Evolutionary conservation across 176 grass and related monocot genomes (phyloP), one percentile per base, ranked within the genome.

Genomic region (Microstegium vimineum): DNA sequence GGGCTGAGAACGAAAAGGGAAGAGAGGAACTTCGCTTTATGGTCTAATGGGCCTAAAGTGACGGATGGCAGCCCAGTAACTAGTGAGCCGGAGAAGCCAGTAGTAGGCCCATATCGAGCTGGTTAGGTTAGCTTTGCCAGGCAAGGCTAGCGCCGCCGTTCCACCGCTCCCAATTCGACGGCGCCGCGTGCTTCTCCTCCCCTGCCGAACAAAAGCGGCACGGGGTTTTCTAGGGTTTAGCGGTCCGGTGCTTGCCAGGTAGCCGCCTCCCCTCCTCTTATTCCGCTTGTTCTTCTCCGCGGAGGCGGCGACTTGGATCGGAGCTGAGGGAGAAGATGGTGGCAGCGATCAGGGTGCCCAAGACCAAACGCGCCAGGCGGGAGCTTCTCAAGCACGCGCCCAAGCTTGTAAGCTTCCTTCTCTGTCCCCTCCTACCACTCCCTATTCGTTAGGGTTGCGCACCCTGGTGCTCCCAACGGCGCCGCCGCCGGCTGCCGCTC

Each of bases 311-410:
- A 38, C 38, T 42, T 41, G 10, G 12, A 26, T 16, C 23, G 71
- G 28, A 52, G 28, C 16, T 10, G 73, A 37, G 20, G 30, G 11
- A 23, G 63, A 61, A 77, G 52, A 76, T 71, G 77, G 92, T 91
- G 90, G 66, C 87, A 76, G 36, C 91, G 51, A 92, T 97, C 81
- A 92, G 86, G 31, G 85, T 89, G 17, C 94, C 94, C 26, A 94
- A 71, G 87, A 92, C 34, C 13, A 41, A 82, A 36, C 86, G 85
- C 74, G 92, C 89, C 2, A 94, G 84, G 90, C 60, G 94, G 27
- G 94, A 64, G 73, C 27, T 97, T n/a, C 90, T 90, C 14, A 90
- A 94, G 80, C 92, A 85, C 35, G 92, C 94, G 37, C 92, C 94
- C 66, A 97, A 92, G 93, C 79, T 94, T 5, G 90, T 97, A 90